Percentiles rank a stretch among this genome's conserved stretches.
Evolutionary conservation across 2,329 filamentous ascomycete genomes (phyloP).

Genomic region (Blastomyces gilchristii): DNA sequence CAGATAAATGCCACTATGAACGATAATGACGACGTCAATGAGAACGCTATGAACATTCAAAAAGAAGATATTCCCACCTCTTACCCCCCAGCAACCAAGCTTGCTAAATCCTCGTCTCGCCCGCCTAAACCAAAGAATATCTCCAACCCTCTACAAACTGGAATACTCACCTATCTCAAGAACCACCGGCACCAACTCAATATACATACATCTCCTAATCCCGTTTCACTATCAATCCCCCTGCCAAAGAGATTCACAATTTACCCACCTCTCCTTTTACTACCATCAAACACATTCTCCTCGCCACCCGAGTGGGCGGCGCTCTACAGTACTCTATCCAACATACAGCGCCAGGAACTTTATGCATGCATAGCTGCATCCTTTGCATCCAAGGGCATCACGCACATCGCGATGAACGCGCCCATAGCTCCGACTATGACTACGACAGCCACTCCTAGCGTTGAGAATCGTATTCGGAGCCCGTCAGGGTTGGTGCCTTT

Average conservation of each 20-base stretch:
- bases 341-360: slow-evolving; percentile 26
- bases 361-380: slow-evolving; percentile 34
- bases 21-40: background rate
- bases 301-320: slow-evolving; percentile 21
- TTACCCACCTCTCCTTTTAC: slow-evolving; percentile 49
- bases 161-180: slow-evolving; percentile 19
- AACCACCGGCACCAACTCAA: slow-evolving; percentile 12
- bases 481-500: slow-evolving; percentile 61
- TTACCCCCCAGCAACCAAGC: background rate
- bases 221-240: slow-evolving; percentile 12
- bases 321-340: slow-evolving; percentile 22
- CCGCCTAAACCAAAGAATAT: slow-evolving; percentile 2
- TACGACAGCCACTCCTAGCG: slow-evolving; percentile 19
- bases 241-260: slow-evolving; percentile 43
- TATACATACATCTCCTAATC: slow-evolving; percentile 10
- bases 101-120: background rate
- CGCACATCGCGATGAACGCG: slow-evolving; percentile 50
- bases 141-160: slow-evolving; percentile 1
- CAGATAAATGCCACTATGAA: background rate
- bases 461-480: slow-evolving; percentile 61
- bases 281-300: slow-evolving; percentile 41
- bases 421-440: slow-evolving; percentile 39
- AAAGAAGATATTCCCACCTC: background rate
- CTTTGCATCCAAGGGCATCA: slow-evolving; percentile 33
- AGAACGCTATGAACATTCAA: background rate